These are phyloP conservation scores for Aaosphaeria pasadenensis DNA, from an alignment of 2,329 filamentous ascomycete species.

Conservation along the genomic window DNA sequence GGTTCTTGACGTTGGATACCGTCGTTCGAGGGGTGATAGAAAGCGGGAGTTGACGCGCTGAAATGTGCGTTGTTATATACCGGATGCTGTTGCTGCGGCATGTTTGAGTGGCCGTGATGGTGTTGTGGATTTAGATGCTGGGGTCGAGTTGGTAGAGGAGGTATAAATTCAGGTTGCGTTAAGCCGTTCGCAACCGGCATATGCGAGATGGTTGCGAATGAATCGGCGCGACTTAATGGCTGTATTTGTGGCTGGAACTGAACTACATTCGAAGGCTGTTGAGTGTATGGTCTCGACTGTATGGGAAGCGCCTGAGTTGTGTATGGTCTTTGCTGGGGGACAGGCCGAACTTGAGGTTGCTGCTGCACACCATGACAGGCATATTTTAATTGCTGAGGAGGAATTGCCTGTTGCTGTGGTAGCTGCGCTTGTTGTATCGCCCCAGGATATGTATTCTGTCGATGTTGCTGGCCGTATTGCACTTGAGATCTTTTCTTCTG, in stretches of 20 bases:
- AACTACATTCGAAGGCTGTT: slow-evolving; percentile 12
- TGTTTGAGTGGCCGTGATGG: neutral
- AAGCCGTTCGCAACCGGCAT: slow-evolving; percentile 35
- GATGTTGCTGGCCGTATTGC: slow-evolving; percentile 11
- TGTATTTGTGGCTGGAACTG: slow-evolving; percentile 12
- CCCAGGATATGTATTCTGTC: slow-evolving; percentile 28
- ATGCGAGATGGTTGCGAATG: slow-evolving; percentile 29
- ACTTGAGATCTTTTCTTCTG: slow-evolving; percentile 26
- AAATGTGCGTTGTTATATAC: slow-evolving; percentile 24
- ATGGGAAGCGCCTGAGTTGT: slow-evolving; percentile 12
- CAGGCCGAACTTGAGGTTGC: slow-evolving; percentile 1
- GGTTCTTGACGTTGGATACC: no score
- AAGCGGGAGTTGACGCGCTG: slow-evolving; percentile 24
- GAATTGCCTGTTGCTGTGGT: slow-evolving; percentile 3
- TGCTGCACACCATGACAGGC: slow-evolving; percentile 17
- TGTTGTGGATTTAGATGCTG: slow-evolving; percentile 7
- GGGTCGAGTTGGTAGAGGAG: slow-evolving; percentile 10
- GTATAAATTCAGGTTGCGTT: slow-evolving; percentile 7
- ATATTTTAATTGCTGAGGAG: slow-evolving; percentile 17
- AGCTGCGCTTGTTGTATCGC: slow-evolving; percentile 12
- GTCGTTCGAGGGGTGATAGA: slow-evolving; percentile 18
- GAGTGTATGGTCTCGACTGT: slow-evolving; percentile 19
- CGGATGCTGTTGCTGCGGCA: slow-evolving; percentile 7
- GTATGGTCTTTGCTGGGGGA: slow-evolving; percentile 5
- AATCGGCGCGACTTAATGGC: slow-evolving; percentile 30